Evolutionary conservation across 805 yeast species (phyloP).

Genomic region (Ogataea siamensis): DNA sequence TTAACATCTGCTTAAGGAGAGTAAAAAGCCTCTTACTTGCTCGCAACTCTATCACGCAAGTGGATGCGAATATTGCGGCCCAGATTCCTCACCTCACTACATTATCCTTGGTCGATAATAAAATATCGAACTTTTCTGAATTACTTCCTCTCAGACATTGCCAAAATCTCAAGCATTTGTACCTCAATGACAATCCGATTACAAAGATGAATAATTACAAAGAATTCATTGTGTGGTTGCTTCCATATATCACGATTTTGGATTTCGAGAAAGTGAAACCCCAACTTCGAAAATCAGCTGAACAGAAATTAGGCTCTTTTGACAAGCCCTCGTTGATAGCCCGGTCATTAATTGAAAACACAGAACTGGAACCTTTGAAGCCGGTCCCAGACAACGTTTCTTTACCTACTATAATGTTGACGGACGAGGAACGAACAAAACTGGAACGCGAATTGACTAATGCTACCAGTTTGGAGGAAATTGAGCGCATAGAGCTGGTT

Average conservation of each 20-base stretch:
- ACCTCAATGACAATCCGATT: conserved; percentile 60
- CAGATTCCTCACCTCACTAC: conserved; percentile 47
- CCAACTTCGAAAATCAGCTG: conserved; percentile 48
- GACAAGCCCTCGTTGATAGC: conserved; percentile 34
- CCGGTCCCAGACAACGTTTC: no score
- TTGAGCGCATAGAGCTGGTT: conserved; percentile 62
- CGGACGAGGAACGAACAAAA: conserved; percentile 50
- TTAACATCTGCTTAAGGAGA: conserved; percentile 44
- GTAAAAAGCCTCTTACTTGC: conserved; percentile 57
- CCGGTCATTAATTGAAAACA: conserved; percentile 21
- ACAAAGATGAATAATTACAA: conserved; percentile 54
- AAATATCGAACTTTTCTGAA: conserved; percentile 42
- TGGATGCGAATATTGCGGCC: conserved; percentile 37
- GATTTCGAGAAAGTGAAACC: conserved; percentile 66
- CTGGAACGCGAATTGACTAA: conserved; percentile 52
- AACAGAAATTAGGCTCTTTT: conserved; percentile 40
- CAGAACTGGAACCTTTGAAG: conserved; percentile 8
- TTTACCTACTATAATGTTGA: conserved; percentile 45
- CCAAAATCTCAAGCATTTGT: conserved; percentile 44
- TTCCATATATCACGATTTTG: conserved; percentile 62
- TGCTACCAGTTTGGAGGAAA: conserved; percentile 73
- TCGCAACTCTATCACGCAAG: conserved; percentile 52
- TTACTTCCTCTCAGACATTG: conserved; percentile 39
- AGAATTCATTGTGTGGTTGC: conserved; percentile 51
- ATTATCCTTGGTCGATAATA: conserved; percentile 52